Percentiles rank a stretch among this genome's conserved stretches.
These are phyloP conservation scores for Thermothelomyces thermophilus DNA, from an alignment of 2,329 filamentous ascomycete genomes.

Conservation along the genomic window DNA sequence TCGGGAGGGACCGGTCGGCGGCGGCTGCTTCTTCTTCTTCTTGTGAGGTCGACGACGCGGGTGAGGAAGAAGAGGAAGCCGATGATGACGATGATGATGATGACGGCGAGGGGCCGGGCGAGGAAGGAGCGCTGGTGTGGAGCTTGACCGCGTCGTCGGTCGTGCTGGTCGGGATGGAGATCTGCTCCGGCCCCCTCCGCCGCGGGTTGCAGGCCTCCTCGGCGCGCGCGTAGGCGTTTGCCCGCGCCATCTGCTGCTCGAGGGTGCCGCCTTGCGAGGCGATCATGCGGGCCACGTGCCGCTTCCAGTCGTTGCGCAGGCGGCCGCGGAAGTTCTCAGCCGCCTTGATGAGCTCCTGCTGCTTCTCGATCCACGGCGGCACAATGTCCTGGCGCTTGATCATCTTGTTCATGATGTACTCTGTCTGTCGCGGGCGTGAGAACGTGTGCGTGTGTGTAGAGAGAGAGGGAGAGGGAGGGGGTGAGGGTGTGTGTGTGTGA, in stretches of 20 bases:
- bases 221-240: slow-evolving; percentile 67
- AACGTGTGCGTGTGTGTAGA: too few relatives aligned
- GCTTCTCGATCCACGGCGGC: slow-evolving; percentile 98
- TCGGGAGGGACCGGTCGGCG: not conserved
- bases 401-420: slow-evolving; percentile 98
- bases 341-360: slow-evolving; percentile 75
- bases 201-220: slow-evolving; percentile 62
- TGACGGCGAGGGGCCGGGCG: not conserved
- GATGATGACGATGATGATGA: not conserved
- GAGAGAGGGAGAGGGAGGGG: too few relatives aligned
- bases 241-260: slow-evolving; percentile 63
- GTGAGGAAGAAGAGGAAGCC: not conserved
- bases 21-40: too few relatives aligned
- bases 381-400: slow-evolving; percentile 94
- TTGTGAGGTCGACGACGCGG: not conserved
- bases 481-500: too few relatives aligned
- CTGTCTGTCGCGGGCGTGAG: slow-evolving; percentile 44
- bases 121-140: slow-evolving; percentile 25
- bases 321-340: slow-evolving; percentile 63
- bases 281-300: slow-evolving; percentile 74
- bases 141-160: slow-evolving; percentile 45
- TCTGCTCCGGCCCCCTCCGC: slow-evolving; percentile 39
- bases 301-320: slow-evolving; percentile 76
- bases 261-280: slow-evolving; percentile 69
- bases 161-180: slow-evolving; percentile 39